phyloP scores from a whole-genome alignment of 1,284 basidiomycete species.

The Erythrobasidium hasegawianum region DNA sequence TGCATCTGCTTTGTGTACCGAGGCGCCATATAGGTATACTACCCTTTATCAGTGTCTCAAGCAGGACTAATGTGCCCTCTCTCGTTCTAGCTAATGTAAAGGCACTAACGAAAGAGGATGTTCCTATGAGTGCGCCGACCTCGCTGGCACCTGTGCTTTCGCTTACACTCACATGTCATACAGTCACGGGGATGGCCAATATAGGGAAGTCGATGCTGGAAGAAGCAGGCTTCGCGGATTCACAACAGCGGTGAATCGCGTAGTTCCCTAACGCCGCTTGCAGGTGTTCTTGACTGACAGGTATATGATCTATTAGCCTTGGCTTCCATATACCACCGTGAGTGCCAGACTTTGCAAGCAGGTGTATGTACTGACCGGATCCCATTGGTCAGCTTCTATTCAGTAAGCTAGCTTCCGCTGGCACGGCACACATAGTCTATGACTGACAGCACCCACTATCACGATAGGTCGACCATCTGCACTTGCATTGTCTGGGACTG shows the following conservation, averaged over 20 bases:
- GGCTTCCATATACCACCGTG: conserved; percentile 34
- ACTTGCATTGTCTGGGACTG: conserved; percentile 21
- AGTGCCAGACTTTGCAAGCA: too few relatives aligned
- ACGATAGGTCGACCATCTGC: conserved; percentile 33
- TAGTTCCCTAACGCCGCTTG: neutral
- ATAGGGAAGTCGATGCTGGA: conserved; percentile 7
- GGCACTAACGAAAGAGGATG: conserved; percentile 1
- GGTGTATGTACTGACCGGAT: neutral
- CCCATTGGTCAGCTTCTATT: conserved; percentile 12
- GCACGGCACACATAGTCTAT: neutral
- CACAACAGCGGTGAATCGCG: conserved; percentile 4
- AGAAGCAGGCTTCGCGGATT: conserved; percentile 8
- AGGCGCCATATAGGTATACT: conserved; percentile 5
- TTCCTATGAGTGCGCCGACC: conserved; percentile 17
- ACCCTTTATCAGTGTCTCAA: too few relatives aligned
- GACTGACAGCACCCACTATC: neutral
- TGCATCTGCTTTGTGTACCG: conserved; percentile 28
- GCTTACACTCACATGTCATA: too few relatives aligned
- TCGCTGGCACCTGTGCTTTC: too few relatives aligned
- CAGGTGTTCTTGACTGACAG: too few relatives aligned
- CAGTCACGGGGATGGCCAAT: conserved; percentile 12
- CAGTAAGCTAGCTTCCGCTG: conserved; percentile 12
- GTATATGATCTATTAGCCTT: neutral
- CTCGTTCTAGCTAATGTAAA: conserved; percentile 12
- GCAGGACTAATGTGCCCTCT: neutral